A percentile compares a stretch with the other conserved stretches of the same genome.
phyloP scores from a whole-genome alignment of 345 rosid genomes.

The Schrenkiella parvula region DNA sequence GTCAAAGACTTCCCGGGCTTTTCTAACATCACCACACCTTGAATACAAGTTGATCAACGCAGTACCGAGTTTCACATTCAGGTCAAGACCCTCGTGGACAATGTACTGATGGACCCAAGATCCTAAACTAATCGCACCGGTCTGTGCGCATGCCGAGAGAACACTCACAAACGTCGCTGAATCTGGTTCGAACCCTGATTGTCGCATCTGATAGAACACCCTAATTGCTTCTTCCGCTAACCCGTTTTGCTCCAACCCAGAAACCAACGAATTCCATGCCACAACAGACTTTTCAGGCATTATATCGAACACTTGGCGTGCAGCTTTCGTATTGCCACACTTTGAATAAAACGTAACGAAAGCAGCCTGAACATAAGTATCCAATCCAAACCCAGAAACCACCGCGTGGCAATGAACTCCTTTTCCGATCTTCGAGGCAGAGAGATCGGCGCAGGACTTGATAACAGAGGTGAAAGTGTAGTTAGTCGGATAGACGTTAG shows the following conservation, averaged over 20 bases:
- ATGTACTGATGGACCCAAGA: constrained; percentile 62
- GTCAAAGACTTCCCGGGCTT: constrained; percentile 62
- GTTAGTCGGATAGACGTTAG: constrained; percentile 42
- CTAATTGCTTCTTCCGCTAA: constrained; percentile 50
- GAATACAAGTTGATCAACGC: constrained; percentile 77
- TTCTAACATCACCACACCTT: constrained; percentile 64
- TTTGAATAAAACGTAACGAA: constrained; percentile 56
- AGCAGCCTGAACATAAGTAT: constrained; percentile 63
- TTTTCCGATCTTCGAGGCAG: constrained; percentile 45
- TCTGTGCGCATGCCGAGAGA: constrained; percentile 73
- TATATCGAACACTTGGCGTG: constrained; percentile 66
- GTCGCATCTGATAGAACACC: constrained; percentile 56
- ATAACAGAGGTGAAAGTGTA: constrained; percentile 73
- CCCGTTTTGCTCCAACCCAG: constrained; percentile 82
- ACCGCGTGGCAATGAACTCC: constrained; percentile 56
- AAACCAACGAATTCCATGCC: constrained; percentile 82
- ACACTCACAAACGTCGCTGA: constrained; percentile 60
- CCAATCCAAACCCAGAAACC: constrained; percentile 52
- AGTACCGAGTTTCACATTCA: constrained; percentile 73
- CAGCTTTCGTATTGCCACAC: constrained; percentile 37
- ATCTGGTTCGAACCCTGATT: constrained; percentile 48
- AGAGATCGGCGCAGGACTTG: constrained; percentile 64
- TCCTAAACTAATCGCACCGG: constrained; percentile 57
- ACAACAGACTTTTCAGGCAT: constrained; percentile 58
- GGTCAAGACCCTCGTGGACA: constrained; percentile 24